These are phyloP conservation scores for Magnaporthales sp. DNA, from an alignment of 2,329 filamentous ascomycete genomes.

Conservation along the genomic window DNA sequence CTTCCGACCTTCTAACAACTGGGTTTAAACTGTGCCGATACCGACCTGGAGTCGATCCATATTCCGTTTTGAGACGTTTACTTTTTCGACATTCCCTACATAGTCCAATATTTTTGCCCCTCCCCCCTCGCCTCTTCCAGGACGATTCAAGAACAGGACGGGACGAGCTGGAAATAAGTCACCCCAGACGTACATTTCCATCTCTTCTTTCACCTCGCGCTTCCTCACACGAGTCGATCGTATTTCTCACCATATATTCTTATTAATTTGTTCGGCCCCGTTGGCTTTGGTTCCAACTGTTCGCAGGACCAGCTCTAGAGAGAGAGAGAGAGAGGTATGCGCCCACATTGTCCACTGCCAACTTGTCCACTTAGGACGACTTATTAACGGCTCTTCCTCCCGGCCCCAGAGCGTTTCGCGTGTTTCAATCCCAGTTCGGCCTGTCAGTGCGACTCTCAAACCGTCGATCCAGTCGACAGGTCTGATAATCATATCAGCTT, in stretches of 20 bases:
- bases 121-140: not conserved
- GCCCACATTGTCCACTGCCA: not conserved
- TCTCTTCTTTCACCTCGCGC: constrained; percentile 5
- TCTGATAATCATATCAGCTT: constrained; percentile 15
- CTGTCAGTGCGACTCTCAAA: constrained; percentile 28
- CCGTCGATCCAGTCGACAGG: constrained; percentile 26
- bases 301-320: not conserved
- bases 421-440: constrained; percentile 27
- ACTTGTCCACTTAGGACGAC: constrained; percentile 2
- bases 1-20: not conserved
- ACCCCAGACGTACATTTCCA: not conserved
- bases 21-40: constrained; percentile 5
- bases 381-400: constrained; percentile 8
- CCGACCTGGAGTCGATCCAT: constrained; percentile 3
- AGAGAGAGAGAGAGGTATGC: not conserved
- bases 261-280: constrained; percentile 1
- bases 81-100: not conserved
- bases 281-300: not conserved
- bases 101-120: not conserved
- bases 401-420: constrained; percentile 27
- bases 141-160: not conserved
- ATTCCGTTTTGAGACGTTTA: constrained; percentile 3
- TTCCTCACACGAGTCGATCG: not conserved
- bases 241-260: not conserved
- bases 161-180: not conserved